Evolutionary conservation across 331 rosid species (phyloP).

Genomic region (Pyracantha coccinea): DNA sequence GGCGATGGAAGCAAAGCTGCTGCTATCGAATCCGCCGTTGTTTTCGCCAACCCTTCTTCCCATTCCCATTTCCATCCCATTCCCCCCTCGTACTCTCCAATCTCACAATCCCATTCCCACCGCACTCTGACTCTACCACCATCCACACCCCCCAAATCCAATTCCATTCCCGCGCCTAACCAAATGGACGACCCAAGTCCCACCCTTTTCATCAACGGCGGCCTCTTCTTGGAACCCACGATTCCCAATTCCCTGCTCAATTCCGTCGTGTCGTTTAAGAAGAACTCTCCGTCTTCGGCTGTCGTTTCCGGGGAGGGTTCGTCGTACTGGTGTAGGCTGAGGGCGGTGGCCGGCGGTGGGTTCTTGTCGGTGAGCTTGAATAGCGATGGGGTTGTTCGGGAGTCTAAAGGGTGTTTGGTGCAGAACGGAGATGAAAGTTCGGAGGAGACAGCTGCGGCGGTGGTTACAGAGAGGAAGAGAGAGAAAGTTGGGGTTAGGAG

Average conservation of each 20-base stretch:
- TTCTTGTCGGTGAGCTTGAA: slow-evolving; percentile 72
- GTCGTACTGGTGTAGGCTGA: slow-evolving; percentile 12
- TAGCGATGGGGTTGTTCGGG: slow-evolving; percentile 32
- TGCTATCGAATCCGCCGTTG: slow-evolving; percentile 13
- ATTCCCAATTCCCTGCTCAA: slow-evolving; percentile 42
- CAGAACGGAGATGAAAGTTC: slow-evolving; percentile 42
- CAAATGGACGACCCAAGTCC: slow-evolving; percentile 16
- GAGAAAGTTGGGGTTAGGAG: slow-evolving; percentile 34
- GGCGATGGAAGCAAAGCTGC: slow-evolving; percentile 28
- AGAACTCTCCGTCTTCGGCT: slow-evolving; percentile 11
- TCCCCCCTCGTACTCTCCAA: slow-evolving; percentile 4
- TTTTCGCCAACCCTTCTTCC: background rate
- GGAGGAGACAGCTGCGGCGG: slow-evolving; percentile 27
- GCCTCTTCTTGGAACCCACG: slow-evolving; percentile 71
- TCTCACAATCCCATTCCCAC: background rate
- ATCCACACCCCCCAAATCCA: background rate
- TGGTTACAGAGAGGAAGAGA: slow-evolving; percentile 26
- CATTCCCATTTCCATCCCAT: background rate
- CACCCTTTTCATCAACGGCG: slow-evolving; percentile 27
- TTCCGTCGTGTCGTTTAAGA: slow-evolving; percentile 29
- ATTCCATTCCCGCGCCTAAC: background rate
- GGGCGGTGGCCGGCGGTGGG: slow-evolving; percentile 15
- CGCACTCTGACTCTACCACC: background rate
- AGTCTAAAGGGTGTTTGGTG: slow-evolving; percentile 35
- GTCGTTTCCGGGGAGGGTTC: slow-evolving; percentile 25